Base-by-base conservation (phyloP, 2,329 filamentous ascomycete genomes). In the Colletotrichum tropicale region DNA sequence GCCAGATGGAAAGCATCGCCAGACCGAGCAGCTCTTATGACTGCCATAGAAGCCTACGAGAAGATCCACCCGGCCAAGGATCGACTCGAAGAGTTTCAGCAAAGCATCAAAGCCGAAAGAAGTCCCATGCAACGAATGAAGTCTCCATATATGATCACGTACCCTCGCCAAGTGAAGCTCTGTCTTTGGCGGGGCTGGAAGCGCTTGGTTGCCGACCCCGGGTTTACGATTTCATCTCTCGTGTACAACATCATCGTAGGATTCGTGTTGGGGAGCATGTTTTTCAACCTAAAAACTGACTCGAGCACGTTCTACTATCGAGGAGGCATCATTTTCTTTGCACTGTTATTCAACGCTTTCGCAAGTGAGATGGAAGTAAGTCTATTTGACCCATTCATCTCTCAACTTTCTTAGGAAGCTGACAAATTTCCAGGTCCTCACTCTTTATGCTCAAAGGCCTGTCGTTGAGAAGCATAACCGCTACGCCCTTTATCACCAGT, bases 181-280 rank as follows among this genome's bases (percentile, higher is more conserved):
- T 78, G 90, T 84, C 91, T 91, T 5, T 86, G 89, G 77, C 88
- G 93, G 66, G 92, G 94, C 80, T 91, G 93, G 76, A 93, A 91
- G 90, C 87, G 94, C 8, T 86, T 93, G 6, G 88, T 89, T 83
- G 92, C 92, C 38, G 92, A 94, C 80, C 91, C 88, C 72, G 90
- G 90, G 1, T 88, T 91, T 76, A 93, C 94, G 81, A 93, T 94
- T 79, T 92, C 93, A 78, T 83, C 94, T 62, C 88, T 90, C 48
- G 91, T 93, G 79, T 71, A 72, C 28, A 76, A 66, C 18, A 65
- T 78, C 12, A 65, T 78, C 38, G 65, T 78, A 34, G 77, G 78
- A 3, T 86, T 95, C 9, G 92, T 94, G 74, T 89, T 94, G 34
- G 91, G 91, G 1, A 92, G 90, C 55, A 84, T 94, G 12, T 94